Conservation (phyloP, 305 asterid species). For the Caryopteris hybrid region DNA sequence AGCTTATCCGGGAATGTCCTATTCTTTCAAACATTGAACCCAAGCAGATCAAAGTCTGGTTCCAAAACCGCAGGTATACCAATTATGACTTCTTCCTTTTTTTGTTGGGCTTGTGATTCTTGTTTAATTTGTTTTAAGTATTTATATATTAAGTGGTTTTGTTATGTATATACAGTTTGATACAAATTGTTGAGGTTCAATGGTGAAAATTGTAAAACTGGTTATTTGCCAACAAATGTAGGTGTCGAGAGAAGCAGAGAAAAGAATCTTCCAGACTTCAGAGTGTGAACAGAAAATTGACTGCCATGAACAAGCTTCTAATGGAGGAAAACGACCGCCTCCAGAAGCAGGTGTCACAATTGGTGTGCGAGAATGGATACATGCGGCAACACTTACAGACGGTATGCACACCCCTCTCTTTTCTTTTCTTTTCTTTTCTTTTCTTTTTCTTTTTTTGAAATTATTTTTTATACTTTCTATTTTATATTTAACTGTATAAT, state of each 20-base stretch:
- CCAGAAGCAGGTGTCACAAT: slow-evolving; percentile 95
- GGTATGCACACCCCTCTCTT: slow-evolving; percentile 35
- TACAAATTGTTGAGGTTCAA: no score
- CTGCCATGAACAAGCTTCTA: slow-evolving; percentile 89
- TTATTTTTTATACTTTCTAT: not conserved
- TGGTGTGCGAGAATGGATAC: slow-evolving; percentile 88
- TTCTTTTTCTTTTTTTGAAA: not conserved
- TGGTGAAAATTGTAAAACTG: no score
- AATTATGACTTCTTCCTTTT: not conserved
- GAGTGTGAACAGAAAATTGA: slow-evolving; percentile 80
- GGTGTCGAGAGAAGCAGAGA: slow-evolving; percentile 99
- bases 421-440: not conserved
- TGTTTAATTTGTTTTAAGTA: not conserved
- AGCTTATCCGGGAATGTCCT: slow-evolving; percentile 88
- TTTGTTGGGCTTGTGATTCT: not conserved
- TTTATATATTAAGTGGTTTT: not conserved
- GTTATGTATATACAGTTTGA: not conserved
- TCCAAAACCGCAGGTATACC: slow-evolving; percentile 84
- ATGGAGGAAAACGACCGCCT: slow-evolving; percentile 99
- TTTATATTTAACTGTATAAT: no score
- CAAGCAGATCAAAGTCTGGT: slow-evolving; percentile 98
- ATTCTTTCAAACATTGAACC: slow-evolving; percentile 88
- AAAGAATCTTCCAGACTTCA: slow-evolving; percentile 83
- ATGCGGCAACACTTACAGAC: slow-evolving; percentile 83
- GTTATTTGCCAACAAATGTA: slow-evolving; percentile 20